Conservation (phyloP, 345 rosid species). For the Ricinus communis region DNA sequence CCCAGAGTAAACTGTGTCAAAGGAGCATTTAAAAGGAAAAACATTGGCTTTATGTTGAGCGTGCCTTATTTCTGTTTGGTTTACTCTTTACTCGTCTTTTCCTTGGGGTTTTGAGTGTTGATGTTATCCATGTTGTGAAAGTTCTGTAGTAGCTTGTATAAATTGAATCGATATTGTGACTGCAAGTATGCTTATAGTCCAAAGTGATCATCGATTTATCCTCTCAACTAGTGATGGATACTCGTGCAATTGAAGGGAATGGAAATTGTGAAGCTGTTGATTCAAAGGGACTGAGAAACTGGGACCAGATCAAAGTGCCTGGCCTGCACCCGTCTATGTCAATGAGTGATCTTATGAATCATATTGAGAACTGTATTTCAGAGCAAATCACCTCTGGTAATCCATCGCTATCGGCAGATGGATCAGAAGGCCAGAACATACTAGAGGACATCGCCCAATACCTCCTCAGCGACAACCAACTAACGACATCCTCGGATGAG, state of each 20-base stretch:
- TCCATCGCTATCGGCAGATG: slow-evolving; percentile 38
- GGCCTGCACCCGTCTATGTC: slow-evolving; percentile 91
- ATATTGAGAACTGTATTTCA: slow-evolving; percentile 61
- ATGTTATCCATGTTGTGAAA: background rate
- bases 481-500: slow-evolving; percentile 73
- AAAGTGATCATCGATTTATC: slow-evolving; percentile 14
- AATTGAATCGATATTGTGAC: background rate
- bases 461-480: slow-evolving; percentile 77
- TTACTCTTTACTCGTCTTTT: background rate
- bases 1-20: background rate
- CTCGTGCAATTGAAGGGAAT: slow-evolving; percentile 57
- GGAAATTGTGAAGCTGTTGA: slow-evolving; percentile 59
- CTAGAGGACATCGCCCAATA: slow-evolving; percentile 82
- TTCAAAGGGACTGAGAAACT: slow-evolving; percentile 50
- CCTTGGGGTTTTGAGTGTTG: background rate
- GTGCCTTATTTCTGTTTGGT: background rate
- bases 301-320: slow-evolving; percentile 84
- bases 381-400: slow-evolving; percentile 63
- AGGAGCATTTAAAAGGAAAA: background rate
- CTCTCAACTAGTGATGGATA: slow-evolving; percentile 50
- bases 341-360: slow-evolving; percentile 79
- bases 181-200: background rate
- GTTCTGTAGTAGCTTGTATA: background rate
- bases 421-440: slow-evolving; percentile 48
- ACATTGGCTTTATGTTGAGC: background rate